These are phyloP conservation scores for Fusarium sp. DNA, from an alignment of 2,329 filamentous ascomycete species.

Conservation along the genomic window DNA sequence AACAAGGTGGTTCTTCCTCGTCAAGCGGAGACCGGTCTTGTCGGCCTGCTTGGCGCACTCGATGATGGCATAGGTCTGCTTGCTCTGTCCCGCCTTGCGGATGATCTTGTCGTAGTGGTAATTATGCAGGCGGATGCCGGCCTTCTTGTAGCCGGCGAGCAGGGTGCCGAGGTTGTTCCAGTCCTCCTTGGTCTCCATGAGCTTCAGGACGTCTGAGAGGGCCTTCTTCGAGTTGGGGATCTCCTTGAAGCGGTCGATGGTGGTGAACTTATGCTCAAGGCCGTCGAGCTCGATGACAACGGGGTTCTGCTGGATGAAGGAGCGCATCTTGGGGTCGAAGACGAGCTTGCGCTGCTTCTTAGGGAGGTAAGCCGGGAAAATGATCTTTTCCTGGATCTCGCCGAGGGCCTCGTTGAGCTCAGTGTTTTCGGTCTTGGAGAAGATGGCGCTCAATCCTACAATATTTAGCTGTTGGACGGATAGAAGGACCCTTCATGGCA, in stretches of 20 bases:
- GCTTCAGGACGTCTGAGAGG: conserved; percentile 52
- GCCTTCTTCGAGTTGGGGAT: conserved; percentile 57
- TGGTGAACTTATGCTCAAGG: conserved; percentile 63
- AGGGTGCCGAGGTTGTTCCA: conserved; percentile 65
- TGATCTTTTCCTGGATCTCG: conserved; percentile 67
- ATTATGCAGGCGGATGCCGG: conserved; percentile 52
- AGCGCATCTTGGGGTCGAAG: conserved; percentile 59
- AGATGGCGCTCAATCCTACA: conserved; percentile 55
- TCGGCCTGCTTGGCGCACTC: conserved; percentile 61
- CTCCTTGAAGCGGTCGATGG: conserved; percentile 56
- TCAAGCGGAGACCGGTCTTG: conserved; percentile 60
- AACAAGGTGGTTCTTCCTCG: conserved; percentile 53
- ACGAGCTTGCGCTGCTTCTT: conserved; percentile 65
- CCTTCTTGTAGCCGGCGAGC: conserved; percentile 62
- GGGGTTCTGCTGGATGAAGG: conserved; percentile 65
- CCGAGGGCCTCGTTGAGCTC: conserved; percentile 66
- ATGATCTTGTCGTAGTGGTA: conserved; percentile 55
- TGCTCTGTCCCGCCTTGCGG: conserved; percentile 54
- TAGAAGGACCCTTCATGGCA: conserved; percentile 21
- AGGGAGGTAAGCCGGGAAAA: conserved; percentile 71
- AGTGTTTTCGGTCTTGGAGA: conserved; percentile 63
- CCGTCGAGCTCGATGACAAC: conserved; percentile 70
- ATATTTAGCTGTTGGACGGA: neutral
- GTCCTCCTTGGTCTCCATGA: conserved; percentile 63
- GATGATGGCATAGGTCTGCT: conserved; percentile 60